Conservation (phyloP, 495 filamentous ascomycete genomes). For the Podospora comata region DNA sequence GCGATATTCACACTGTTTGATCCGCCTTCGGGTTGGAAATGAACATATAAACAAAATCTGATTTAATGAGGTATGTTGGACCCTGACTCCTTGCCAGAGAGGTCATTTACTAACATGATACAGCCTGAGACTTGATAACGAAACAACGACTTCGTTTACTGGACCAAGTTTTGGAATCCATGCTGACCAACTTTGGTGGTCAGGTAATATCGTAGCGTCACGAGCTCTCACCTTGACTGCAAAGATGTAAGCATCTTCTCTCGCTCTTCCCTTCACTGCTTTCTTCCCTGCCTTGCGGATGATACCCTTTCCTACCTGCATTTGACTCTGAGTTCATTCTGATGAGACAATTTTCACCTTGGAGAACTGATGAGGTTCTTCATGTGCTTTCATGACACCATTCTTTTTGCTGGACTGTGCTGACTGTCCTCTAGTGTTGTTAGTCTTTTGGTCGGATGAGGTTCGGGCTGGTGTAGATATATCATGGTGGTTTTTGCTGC, state of each 20-base stretch:
- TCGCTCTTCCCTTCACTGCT: constrained; percentile 8
- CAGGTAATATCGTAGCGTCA: constrained; percentile 34
- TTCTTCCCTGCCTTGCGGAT: constrained; percentile 59
- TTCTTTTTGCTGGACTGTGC: constrained; percentile 14
- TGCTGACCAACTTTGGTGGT: constrained; percentile 9
- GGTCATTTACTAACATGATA: constrained; percentile 41
- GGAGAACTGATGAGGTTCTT: constrained; percentile 75
- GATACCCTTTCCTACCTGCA: constrained; percentile 58
- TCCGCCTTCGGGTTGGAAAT: constrained; percentile 63
- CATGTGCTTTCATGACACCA: background rate
- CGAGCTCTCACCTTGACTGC: constrained; percentile 11
- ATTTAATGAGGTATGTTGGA: constrained; percentile 89
- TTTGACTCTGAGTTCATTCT: constrained; percentile 67
- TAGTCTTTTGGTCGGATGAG: background rate
- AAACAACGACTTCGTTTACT: constrained; percentile 1
- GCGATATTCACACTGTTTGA: constrained; percentile 98
- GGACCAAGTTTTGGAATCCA: constrained; percentile 14
- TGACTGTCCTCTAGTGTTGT: constrained; percentile 21
- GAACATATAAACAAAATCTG: constrained; percentile 88
- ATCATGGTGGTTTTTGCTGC: background rate
- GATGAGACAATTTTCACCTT: constrained; percentile 86
- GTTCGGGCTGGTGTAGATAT: background rate
- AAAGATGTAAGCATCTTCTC: constrained; percentile 24
- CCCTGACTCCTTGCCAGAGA: background rate
- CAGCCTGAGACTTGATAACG: constrained; percentile 36